Evolutionary conservation across 176 grass and related monocot genomes (phyloP), one percentile per base, ranked within the genome.

Genomic region (Ensete ventricosum): DNA sequence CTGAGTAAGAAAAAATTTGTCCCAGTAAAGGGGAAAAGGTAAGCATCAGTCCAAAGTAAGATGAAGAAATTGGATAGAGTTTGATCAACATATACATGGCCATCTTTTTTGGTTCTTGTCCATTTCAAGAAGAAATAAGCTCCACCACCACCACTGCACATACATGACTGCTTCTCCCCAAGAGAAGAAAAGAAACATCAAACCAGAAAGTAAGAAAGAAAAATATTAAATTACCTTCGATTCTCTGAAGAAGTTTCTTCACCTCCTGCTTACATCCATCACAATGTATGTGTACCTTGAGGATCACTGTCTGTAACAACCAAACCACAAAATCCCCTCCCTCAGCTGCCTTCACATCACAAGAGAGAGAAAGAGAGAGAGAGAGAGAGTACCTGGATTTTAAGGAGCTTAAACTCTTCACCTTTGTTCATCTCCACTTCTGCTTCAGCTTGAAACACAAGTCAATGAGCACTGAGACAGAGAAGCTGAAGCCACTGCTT

Each of bases 271-370:
- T 94, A 78, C 95, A 99, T 19, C 95, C 95, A 72, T 99, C 90
- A 68, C 95, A 99, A 87, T 99, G 95, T 91, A 99, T 99, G 86
- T 94, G 91, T 79, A 99, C 95, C 75, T 81, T 94, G 50, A 99
- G 81, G 13, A 89, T 78, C 85, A 94, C 86, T 70, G 91, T 99
- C 95, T 99, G 84, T 84, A 84, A 85, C 53, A 34, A 74, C 34
- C 34, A 43, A 43, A 0, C 34, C 34, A 43, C 34, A 67, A 10
- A 26, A 26, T 14, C 75, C 72, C 69, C 26, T 14, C 75, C 72
- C 69, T 50, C 11, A 51, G 34, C 19, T 21, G 27, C 16, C 66
- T 26, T 85, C 25, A 23, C 80, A 71, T 77, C 25, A 57, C 64
- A 1, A n/a, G 53, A 14, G 5, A 22, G 8, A 23, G 11, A 25